A percentile compares a stretch with the other conserved stretches of the same genome.
Evolutionary conservation across 2,329 filamentous ascomycete genomes (phyloP).

Genomic region (Ceratocystis cubensis): DNA sequence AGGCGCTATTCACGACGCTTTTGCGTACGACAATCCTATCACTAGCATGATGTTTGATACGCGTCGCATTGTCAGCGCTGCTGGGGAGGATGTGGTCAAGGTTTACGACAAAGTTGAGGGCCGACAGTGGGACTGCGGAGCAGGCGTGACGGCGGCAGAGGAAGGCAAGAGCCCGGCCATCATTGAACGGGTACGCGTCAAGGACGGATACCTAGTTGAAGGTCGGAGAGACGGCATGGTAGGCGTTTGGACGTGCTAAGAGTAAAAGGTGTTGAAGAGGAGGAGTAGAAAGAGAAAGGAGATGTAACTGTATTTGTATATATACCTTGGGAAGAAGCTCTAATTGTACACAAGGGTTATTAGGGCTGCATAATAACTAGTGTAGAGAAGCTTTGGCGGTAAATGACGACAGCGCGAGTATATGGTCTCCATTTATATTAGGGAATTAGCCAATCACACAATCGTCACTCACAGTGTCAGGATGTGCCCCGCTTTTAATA

Average conservation of each 20-base stretch:
- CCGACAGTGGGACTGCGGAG: conserved; percentile 90
- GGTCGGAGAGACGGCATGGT: conserved; percentile 78
- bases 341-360: background rate
- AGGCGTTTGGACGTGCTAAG: conserved; percentile 72
- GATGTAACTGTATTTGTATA: conserved; percentile 9
- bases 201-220: conserved; percentile 88
- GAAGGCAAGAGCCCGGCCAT: conserved; percentile 47
- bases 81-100: conserved; percentile 87
- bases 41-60: conserved; percentile 97
- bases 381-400: background rate
- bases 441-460: background rate
- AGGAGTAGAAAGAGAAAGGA: background rate
- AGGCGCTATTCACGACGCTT: conserved; percentile 88
- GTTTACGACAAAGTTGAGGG: conserved; percentile 97
- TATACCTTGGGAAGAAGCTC: background rate
- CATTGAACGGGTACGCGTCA: conserved; percentile 78
- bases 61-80: conserved; percentile 77
- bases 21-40: conserved; percentile 82
- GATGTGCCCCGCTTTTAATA: background rate
- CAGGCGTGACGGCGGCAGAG: conserved; percentile 59
- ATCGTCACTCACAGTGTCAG: background rate
- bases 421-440: background rate
- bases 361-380: background rate
- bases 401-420: conserved; percentile 1
- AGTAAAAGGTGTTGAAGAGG: background rate